Base-by-base conservation (phyloP, 768 basidiomycete species). In the Albatrellus ellisii region DNA sequence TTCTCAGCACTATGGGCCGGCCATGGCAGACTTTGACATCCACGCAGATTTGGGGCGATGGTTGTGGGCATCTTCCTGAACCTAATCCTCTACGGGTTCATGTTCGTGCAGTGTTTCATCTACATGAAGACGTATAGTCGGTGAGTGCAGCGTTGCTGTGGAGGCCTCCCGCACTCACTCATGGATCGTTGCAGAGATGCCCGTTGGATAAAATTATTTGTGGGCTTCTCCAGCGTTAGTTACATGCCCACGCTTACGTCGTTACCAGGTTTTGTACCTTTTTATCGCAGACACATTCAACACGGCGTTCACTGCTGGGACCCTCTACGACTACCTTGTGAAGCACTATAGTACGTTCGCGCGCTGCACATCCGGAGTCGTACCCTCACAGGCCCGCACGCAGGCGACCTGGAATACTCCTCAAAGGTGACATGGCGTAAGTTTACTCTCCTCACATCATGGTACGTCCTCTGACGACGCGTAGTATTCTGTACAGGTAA, bases 261-360 rank as follows among this genome's bases (percentile, higher is more conserved):
- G 11, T 31, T 9, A 8, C 22, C 21, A 47, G 43, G 36, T 44
- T 8, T n/a, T 34, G 10, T 21, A 36, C 20, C n/a, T 45, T 8
- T 41, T 45, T 24, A 10, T 45, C 20, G n/a, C 29, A 2, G 47
- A 48, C 18, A 48, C 47, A 4, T n/a, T 45, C 25, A 44, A 46
- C 24, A 33, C 21, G 21, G 37, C 35, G 7, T 45, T 45, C 22
- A 38, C 39, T n/a, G 21, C 40, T 11, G 44, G 32, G n/a, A 32
- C 22, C 31, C 39, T 26, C 3, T 45, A 45, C 20, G 28, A 45
- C 24, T 39, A 28, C 2, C 38, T 45, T 6, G 38, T 45, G 9
- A 45, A 38, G 10, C 18, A 45, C 29, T 45, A 32, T 27, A 40
- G 44, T 45, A n/a, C n/a, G n/a, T n/a, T n/a, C n/a, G n/a, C n/a